A percentile compares a stretch with the other conserved stretches of the same genome.
These are phyloP conservation scores for Grosmannia clavigera DNA, from an alignment of 2,329 filamentous ascomycete species.

Conservation along the genomic window DNA sequence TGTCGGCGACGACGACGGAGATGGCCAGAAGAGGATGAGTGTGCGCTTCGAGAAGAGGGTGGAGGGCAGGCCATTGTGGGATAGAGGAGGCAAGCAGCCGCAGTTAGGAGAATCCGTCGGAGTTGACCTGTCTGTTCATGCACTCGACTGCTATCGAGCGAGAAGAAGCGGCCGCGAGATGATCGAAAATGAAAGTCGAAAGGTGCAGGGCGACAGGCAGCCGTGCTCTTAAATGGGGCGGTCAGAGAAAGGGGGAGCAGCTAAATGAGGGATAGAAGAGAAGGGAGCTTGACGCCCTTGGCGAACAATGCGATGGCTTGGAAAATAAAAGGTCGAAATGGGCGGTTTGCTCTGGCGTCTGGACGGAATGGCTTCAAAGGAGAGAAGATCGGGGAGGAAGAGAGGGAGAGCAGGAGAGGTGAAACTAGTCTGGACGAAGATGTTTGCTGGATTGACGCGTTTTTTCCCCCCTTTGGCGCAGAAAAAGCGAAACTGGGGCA, in stretches of 20 bases:
- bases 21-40: neutral
- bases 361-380: neutral
- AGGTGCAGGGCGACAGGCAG: neutral
- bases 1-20: conserved; percentile 4
- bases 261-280: neutral
- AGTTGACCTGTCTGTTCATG: neutral
- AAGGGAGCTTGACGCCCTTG: neutral
- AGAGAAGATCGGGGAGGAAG: neutral
- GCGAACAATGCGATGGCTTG: neutral
- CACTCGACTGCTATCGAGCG: neutral
- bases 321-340: neutral
- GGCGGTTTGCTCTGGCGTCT: neutral
- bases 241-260: neutral
- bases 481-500: conserved; percentile 1
- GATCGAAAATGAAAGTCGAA: neutral
- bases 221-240: neutral
- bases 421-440: neutral
- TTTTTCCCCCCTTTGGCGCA: conserved; percentile 1
- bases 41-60: conserved; percentile 1
- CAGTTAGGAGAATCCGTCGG: neutral
- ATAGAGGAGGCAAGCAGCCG: neutral
- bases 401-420: neutral
- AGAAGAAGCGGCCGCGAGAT: neutral
- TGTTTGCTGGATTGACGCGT: conserved; percentile 1
- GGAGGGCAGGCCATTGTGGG: neutral